Evolutionary conservation across 495 filamentous ascomycete species (phyloP), one percentile per base, ranked within the genome.

Genomic region (Hypoxylon trugodes): DNA sequence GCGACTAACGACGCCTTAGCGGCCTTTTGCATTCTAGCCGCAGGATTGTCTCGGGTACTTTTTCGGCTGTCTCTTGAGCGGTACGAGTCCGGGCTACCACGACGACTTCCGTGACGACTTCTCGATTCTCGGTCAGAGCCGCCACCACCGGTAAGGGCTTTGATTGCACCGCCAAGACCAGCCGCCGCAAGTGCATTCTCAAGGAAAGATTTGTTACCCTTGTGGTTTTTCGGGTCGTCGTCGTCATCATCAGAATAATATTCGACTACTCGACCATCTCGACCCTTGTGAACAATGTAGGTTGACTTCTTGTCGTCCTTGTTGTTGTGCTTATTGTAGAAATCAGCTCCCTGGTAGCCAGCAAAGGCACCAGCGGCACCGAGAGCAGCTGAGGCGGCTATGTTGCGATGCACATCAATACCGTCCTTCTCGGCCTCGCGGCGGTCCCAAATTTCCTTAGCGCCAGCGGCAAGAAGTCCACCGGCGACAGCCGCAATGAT

Each of bases 1-100:
- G 93, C 92, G 32, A 92, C 82, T 33, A 96, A 75, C 5, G 93
- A 94, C 15, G 93, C 92, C 74, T 90, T 90, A 65, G 91, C 90
- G 35, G 92, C 93, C 72, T 96, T 91, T 56, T 90, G 84, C 66
- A 95, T 87, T 55, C 90, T 90, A 24, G 54, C 49, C 6, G 70
- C 59, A 32, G 64, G 64, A 21, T 45, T 70, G 47, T 73, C 70
- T 5, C 56, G 57, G 10, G 70, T 68, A 19, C 58, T 60, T 51
- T 84, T 83, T 35, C 86, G 81, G 13, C 75, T 73, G 45, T 71
- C 69, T 55, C 77, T 66, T 73, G 77, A 73, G 69, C 83, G 60
- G 69, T 72, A 83, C 19, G 76, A 76, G 35, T 73, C 72, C 4
- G 75, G 70, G 41, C 73, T 67, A 72, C 69, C 77, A 30, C 76